These are phyloP conservation scores for Hydrangea macrophylla DNA, from an alignment of 148 eudicot species.

Conservation along the genomic window DNA sequence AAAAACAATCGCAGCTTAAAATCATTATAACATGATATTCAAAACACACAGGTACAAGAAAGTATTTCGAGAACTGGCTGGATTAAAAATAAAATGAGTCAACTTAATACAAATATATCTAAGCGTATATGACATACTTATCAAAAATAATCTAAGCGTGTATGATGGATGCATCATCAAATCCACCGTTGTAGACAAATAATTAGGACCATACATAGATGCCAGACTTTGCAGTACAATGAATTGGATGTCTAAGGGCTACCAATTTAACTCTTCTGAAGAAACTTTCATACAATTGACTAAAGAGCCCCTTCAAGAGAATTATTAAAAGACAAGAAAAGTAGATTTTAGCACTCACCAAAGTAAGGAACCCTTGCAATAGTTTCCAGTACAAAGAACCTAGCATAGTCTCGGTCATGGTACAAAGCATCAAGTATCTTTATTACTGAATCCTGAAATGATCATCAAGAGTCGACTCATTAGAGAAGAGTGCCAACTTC, in stretches of 20 bases:
- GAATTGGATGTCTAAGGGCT: not conserved
- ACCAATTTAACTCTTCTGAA: too few species aligned
- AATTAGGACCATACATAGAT: not conserved
- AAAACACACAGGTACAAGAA: not conserved
- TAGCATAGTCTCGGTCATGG: constrained; percentile 76
- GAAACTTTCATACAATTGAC: too few species aligned
- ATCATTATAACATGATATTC: not conserved
- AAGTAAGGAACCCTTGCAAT: constrained; percentile 98
- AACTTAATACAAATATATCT: too few species aligned
- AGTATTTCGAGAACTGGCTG: too few species aligned
- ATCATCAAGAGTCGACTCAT: constrained; percentile 16
- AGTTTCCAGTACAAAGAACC: constrained; percentile 95
- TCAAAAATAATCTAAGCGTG: not conserved
- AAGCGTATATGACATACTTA: too few species aligned
- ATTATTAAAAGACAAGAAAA: not conserved
- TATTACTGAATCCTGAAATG: constrained; percentile 83
- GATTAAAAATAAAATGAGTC: too few species aligned
- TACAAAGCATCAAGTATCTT: constrained; percentile 90
- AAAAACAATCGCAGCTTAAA: not conserved
- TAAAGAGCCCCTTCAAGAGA: constrained; percentile 1
- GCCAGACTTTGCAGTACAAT: not conserved
- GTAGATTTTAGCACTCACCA: constrained; percentile 54
- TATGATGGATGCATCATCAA: not conserved
- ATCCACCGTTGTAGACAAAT: not conserved
- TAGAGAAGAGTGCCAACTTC: not conserved